Evolutionary conservation across 345 rosid species (phyloP), one percentile per base, ranked within the genome.

Genomic region (Corchorus capsularis): DNA sequence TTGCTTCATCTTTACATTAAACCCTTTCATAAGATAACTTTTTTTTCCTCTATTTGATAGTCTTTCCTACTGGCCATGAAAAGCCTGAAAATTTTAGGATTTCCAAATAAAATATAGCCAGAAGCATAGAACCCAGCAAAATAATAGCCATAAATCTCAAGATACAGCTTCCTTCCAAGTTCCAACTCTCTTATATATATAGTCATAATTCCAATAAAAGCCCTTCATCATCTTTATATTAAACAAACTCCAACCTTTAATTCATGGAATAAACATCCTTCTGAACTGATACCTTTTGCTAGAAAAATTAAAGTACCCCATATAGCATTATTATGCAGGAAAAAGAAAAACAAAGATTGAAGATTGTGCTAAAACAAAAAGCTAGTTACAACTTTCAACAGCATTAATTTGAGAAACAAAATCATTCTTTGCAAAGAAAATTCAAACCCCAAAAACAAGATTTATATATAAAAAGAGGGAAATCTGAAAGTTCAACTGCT

Each of bases 51-150:
- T 39, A 39, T 17, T 63, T 39, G 49, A 63, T 39, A 43, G 49
- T 63, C 27, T 63, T 27, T n/a, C 20, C 7, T 41, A 22, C 15
- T 22, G 55, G 19, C 22, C 41, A 47, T 27, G 10, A 22, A 47
- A 7, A 22, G 19, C 71, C 71, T 67, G 27, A 27, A 13, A 14
- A 47, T 46, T 22, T 67, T 8, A 12, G 39, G 71, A 46, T 67
- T 12, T 46, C 39, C 8, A 9, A 46, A 46, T 27, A 14, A 47
- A 67, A 39, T 63, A 14, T 39, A 17, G 69, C 69, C 45, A 41
- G 32, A 64, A 47, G 56, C 72, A 13, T 20, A 41, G 32, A 64
- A 47, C 72, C 72, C 19, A 68, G 41, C 22, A 68, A 68, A 68
- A 15, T 27, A 47, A 19, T 22, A 39, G 49, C 22, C 72, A 27